phyloP scores from a whole-genome alignment of 257 asterid species.

The Solanum chilense region DNA sequence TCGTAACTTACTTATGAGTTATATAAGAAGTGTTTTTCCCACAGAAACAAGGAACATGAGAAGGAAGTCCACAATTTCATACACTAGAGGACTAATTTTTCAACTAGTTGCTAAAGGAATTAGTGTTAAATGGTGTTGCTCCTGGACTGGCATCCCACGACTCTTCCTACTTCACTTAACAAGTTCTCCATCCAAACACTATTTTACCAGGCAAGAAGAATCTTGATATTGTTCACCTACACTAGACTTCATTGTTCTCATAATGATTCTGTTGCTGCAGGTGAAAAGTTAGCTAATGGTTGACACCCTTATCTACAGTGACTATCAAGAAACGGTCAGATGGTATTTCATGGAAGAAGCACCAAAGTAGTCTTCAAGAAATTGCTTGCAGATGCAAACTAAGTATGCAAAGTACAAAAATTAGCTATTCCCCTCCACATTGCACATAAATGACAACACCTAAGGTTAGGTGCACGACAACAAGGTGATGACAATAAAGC shows the following conservation, averaged over 20 bases:
- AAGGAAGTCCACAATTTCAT: background rate
- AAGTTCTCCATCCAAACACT: slow-evolving; percentile 17
- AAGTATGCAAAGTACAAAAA: background rate
- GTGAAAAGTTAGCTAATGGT: background rate
- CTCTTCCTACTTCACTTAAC: background rate
- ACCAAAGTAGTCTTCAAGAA: background rate
- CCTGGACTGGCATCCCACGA: background rate
- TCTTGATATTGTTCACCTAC: background rate
- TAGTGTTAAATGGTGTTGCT: slow-evolving; percentile 6
- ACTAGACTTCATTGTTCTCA: background rate
- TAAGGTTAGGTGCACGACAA: background rate
- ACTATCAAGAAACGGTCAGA: background rate
- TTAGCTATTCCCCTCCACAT: background rate
- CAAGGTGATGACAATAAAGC: background rate
- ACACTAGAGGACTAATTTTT: slow-evolving; percentile 6
- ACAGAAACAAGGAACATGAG: background rate
- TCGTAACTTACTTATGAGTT: background rate
- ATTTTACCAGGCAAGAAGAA: background rate
- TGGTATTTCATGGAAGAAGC: background rate
- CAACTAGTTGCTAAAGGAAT: slow-evolving; percentile 2
- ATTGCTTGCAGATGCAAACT: background rate
- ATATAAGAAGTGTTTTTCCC: background rate
- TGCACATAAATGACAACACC: background rate
- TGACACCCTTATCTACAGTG: background rate
- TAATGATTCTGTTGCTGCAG: background rate